phyloP scores from a whole-genome alignment of 2,329 filamentous ascomycete genomes.

The Chaetomium strumarium region DNA sequence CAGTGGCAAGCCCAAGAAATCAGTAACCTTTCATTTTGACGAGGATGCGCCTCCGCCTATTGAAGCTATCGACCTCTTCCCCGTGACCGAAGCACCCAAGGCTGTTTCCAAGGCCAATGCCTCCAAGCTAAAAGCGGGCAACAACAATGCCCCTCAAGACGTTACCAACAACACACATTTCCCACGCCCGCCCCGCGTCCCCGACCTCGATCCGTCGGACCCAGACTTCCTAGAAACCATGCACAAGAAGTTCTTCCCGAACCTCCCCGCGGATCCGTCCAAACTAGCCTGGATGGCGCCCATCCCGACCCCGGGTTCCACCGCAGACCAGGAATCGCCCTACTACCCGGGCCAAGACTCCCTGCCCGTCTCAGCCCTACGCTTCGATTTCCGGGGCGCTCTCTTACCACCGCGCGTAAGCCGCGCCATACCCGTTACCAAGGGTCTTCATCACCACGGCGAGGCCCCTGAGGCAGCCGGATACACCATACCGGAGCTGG shows the following conservation, averaged over 20 bases:
- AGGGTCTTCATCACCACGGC: slow-evolving; percentile 89
- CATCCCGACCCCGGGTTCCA: slow-evolving; percentile 56
- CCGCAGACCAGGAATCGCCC: slow-evolving; percentile 62
- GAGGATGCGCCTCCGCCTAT: slow-evolving; percentile 39
- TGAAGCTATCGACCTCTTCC: slow-evolving; percentile 39
- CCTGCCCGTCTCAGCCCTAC: slow-evolving; percentile 69
- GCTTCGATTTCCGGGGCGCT: slow-evolving; percentile 81
- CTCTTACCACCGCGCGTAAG: slow-evolving; percentile 73
- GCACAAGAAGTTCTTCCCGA: slow-evolving; percentile 90
- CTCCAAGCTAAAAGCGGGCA: slow-evolving; percentile 21
- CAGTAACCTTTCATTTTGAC: slow-evolving; percentile 35
- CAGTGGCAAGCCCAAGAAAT: slow-evolving; percentile 27
- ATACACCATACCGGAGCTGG: slow-evolving; percentile 85
- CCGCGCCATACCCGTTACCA: slow-evolving; percentile 65
- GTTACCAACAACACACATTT: slow-evolving; percentile 51
- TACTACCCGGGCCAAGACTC: slow-evolving; percentile 74
- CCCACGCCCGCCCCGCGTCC: slow-evolving; percentile 47
- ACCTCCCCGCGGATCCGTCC: slow-evolving; percentile 75
- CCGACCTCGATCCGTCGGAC: slow-evolving; percentile 76
- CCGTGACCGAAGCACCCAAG: slow-evolving; percentile 17
- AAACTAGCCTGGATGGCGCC: slow-evolving; percentile 88
- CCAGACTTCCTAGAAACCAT: slow-evolving; percentile 78
- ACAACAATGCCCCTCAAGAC: slow-evolving; percentile 26
- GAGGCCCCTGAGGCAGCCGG: slow-evolving; percentile 89
- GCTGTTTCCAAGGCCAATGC: background rate